Base-by-base conservation (phyloP, 495 filamentous ascomycete species). In the Aspergillus sparsus region DNA sequence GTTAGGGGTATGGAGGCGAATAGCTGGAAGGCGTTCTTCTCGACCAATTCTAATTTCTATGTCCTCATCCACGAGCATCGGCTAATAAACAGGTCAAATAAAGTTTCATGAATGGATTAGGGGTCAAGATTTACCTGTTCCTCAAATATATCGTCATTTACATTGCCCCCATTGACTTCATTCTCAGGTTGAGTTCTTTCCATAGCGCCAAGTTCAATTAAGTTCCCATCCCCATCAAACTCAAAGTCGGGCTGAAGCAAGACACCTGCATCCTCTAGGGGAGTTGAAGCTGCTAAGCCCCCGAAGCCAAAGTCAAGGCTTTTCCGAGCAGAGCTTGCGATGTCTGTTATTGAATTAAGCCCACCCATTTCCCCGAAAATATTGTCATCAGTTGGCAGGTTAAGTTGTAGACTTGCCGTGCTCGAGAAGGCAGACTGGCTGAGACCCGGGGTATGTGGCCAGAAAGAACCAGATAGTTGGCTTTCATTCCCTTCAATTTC, bases 141-240 rank as follows among this genome's bases (percentile, higher is more conserved):
- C n/a, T 64, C 63, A 41, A 62, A 54, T 2, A 46, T n/a, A 7
- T 66, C 13, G n/a, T 68, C 53, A 51, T 62, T 49, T n/a, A 55
- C 21, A 5, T 34, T 41, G n/a, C 41, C 51, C 5, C 44, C 57
- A 49, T 36, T 59, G 21, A 66, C 53, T 10, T 69, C 71, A 27
- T 12, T 50, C 4, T 7, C 34, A 39, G 3, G 45, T n/a, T 15
- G n/a, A 12, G 33, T 15, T 21, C 35, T 16, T 18, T n/a, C 57
- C 4, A 16, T 39, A n/a, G n/a, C 45, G 37, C 63, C 69, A 44
- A 80, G 71, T 53, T 76, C 75, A 27, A 74, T 61, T 31, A 89
- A 72, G 66, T 87, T 85, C 0, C 87, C 88, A 45, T 89, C 78
- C 41, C 80, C 82, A 61, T 88, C 85, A 58, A 90, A 85, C 27